Evolutionary conservation across 495 filamentous ascomycete genomes (phyloP), one percentile per base, ranked within the genome.

Genomic region (Ramalina intermedia): DNA sequence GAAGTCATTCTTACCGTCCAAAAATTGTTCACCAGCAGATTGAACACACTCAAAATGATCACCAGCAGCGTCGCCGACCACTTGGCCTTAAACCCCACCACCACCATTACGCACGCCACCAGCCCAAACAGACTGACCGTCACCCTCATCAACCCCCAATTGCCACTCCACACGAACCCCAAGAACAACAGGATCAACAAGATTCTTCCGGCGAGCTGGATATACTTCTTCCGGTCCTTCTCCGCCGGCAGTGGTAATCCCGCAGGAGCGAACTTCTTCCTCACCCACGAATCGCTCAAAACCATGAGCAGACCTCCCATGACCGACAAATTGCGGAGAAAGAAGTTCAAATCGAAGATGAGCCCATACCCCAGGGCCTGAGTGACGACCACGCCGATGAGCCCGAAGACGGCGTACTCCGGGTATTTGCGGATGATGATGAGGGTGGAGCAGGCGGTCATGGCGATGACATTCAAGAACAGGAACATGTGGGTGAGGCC

Each of bases 181-280:
- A 94, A 60, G 63, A 98, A 98, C 51, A 98, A 73, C 73, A 96
- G 94, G 66, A 98, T 96, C 55, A 98, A 71, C 40, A 98, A 74
- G n/a, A 98, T 84, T 53, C 91, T 79, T 21, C 91, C 91, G 46
- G 91, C 91, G 46, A 98, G 81, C 75, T 96, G 91, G 68, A 98
- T 89, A 72, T 98, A 98, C 87, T 96, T 96, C 76, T 96, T 98
- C 64, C 87, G 83, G 65, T 98, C 93, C 78, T 96, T 96, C 75
- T 98, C 91, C 58, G 95, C 90, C 20, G 96, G 74, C 68, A 85
- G 78, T 46, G 91, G 91, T 49, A 98, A 72, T 37, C 91, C 91
- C 23, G 91, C 91, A 39, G 94, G 94, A 12, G 89, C 88, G 69
- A 96, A 95, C 65, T 80, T 82, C 78, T 96, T 96, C 64, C 90